Evolutionary conservation across 1,139 yeast genomes (phyloP).

Genomic region (Scheffersomyces lignicola): DNA sequence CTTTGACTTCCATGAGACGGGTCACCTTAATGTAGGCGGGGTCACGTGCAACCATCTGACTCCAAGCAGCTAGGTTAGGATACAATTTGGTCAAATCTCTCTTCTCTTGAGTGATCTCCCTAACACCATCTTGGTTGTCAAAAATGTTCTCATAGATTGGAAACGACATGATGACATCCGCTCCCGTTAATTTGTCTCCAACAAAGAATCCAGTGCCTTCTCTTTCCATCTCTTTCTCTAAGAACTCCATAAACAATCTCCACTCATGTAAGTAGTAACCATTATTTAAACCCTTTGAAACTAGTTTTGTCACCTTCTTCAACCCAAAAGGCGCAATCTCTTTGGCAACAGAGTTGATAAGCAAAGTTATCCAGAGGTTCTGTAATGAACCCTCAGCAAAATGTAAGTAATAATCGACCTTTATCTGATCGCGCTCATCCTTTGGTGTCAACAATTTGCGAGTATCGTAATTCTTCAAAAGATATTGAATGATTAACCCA

Average conservation of each 20-base stretch:
- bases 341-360: slow-evolving; percentile 40
- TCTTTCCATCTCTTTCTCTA: slow-evolving; percentile 38
- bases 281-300: slow-evolving; percentile 45
- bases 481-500: slow-evolving; percentile 48
- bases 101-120: slow-evolving; percentile 35
- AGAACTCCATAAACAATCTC: slow-evolving; percentile 38
- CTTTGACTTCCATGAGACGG: slow-evolving; percentile 32
- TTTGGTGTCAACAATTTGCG: slow-evolving; percentile 31
- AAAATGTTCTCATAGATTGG: slow-evolving; percentile 45
- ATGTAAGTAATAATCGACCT: slow-evolving; percentile 53
- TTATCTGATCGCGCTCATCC: slow-evolving; percentile 30
- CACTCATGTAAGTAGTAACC: slow-evolving; percentile 45
- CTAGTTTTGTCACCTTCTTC: slow-evolving; percentile 36
- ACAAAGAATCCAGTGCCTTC: slow-evolving; percentile 53
- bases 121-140: slow-evolving; percentile 39
- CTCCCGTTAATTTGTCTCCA: slow-evolving; percentile 55
- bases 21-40: slow-evolving; percentile 29
- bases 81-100: slow-evolving; percentile 30
- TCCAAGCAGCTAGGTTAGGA: slow-evolving; percentile 38
- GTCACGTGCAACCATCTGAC: slow-evolving; percentile 31
- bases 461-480: slow-evolving; percentile 42
- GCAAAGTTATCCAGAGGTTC: slow-evolving; percentile 41
- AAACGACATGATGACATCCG: slow-evolving; percentile 56
- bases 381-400: slow-evolving; percentile 60
- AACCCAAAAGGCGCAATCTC: slow-evolving; percentile 49